Evolutionary conservation across 2,329 filamentous ascomycete genomes (phyloP).

Genomic region (Apiospora phragmitis): DNA sequence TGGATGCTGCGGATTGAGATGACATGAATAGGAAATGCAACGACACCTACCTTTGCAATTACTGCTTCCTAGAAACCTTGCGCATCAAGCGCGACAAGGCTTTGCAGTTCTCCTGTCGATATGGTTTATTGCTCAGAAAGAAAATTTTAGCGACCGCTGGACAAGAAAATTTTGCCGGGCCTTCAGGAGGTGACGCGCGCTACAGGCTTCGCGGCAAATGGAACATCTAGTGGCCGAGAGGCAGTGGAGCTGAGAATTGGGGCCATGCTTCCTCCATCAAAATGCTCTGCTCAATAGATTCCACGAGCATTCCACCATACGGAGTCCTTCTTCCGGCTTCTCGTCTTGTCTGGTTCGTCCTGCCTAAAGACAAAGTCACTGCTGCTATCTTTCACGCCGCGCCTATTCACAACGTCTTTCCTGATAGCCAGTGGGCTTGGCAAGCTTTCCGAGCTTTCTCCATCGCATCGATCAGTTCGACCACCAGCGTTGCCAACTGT

Average conservation of each 20-base stretch:
- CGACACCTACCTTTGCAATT: not conserved
- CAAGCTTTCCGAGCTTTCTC: not conserved
- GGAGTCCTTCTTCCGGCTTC: not conserved
- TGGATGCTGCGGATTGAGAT: not conserved
- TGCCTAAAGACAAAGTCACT: not conserved
- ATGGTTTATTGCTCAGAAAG: not conserved
- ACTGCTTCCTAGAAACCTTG: not conserved
- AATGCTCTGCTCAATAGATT: not conserved
- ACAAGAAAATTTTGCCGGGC: not conserved
- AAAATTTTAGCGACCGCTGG: not conserved
- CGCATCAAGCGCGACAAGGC: not conserved
- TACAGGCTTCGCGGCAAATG: not conserved
- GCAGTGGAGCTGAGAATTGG: not conserved
- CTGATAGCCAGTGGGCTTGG: not conserved
- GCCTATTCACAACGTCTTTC: not conserved
- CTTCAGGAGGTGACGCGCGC: not conserved
- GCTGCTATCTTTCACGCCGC: not conserved
- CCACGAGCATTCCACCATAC: not conserved
- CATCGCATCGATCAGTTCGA: not conserved
- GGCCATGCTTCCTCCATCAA: not conserved
- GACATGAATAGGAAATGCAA: not conserved
- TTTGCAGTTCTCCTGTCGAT: not conserved
- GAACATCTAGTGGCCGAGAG: constrained; percentile 2
- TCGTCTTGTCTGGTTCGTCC: not conserved
- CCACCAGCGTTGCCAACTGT: not conserved